Conservation (phyloP, 2,329 filamentous ascomycete species). For the Xylariaceae sp. region DNA sequence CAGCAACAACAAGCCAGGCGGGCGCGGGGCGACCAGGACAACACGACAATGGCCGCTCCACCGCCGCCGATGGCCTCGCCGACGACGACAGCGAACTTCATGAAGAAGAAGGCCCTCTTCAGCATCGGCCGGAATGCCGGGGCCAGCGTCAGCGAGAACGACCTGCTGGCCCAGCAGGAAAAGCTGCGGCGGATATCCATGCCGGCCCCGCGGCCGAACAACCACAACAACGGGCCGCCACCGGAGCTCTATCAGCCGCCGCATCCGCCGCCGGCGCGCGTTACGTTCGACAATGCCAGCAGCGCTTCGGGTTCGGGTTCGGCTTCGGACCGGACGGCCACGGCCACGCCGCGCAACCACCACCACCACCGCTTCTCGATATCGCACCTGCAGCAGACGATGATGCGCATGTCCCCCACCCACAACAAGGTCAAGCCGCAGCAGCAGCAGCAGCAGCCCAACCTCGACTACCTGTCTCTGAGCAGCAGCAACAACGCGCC, state of each 20-base stretch:
- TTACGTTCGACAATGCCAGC: constrained; percentile 40
- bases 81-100: constrained; percentile 15
- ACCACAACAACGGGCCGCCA: too few relatives aligned
- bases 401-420: constrained; percentile 28
- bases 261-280: constrained; percentile 34
- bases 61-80: constrained; percentile 28
- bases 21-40: constrained; percentile 29
- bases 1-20: constrained; percentile 13
- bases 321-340: too few relatives aligned
- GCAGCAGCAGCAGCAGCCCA: too few relatives aligned
- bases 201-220: constrained; percentile 28
- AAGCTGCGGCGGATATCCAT: constrained; percentile 51
- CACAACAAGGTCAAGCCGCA: constrained; percentile 27
- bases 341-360: constrained; percentile 32
- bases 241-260: constrained; percentile 33
- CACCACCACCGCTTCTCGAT: constrained; percentile 34
- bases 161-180: constrained; percentile 48
- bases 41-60: constrained; percentile 31
- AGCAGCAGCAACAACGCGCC: constrained; percentile 37
- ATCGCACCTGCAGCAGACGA: constrained; percentile 33
- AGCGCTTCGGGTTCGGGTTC: too few relatives aligned
- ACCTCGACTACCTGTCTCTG: constrained; percentile 54
- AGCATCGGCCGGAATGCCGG: constrained; percentile 33
- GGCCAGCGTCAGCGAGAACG: constrained; percentile 43
- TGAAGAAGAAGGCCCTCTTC: constrained; percentile 31